phyloP scores from a whole-genome alignment of 345 rosid genomes.

The Citrus mangshanensis region DNA sequence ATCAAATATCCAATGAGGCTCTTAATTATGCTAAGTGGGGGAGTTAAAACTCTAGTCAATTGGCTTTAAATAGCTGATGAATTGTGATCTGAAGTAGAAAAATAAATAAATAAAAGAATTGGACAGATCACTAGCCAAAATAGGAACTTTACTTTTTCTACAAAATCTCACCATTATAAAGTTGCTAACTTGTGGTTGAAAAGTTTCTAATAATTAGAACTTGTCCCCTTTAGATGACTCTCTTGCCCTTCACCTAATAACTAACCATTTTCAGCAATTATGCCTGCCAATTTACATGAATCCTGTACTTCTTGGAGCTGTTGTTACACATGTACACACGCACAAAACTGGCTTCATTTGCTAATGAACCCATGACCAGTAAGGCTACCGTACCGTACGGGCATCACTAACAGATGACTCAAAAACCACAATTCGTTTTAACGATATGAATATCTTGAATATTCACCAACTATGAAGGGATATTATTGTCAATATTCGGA shows the following conservation, averaged over 20 bases:
- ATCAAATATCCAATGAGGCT: conserved; percentile 23
- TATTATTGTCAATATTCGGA: conserved; percentile 19
- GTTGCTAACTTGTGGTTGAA: conserved; percentile 9
- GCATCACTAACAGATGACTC: background rate
- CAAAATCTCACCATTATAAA: conserved; percentile 16
- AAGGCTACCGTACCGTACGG: background rate
- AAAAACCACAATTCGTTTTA: background rate
- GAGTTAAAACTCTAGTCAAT: conserved; percentile 15
- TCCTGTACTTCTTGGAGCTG: background rate
- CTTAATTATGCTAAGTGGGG: conserved; percentile 31
- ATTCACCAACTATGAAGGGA: conserved; percentile 7
- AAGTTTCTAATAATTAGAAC: conserved; percentile 21
- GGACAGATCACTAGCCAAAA: conserved; percentile 11
- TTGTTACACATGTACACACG: background rate
- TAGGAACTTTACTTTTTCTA: conserved; percentile 6
- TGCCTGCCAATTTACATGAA: background rate
- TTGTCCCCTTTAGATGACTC: conserved; percentile 16
- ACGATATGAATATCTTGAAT: background rate
- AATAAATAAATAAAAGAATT: background rate
- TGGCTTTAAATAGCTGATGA: conserved; percentile 46
- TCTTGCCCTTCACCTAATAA: conserved; percentile 20
- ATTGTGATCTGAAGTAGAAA: background rate
- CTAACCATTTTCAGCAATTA: background rate
- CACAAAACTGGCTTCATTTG: background rate
- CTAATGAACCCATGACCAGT: background rate